Evolutionary conservation across 192 early-diverging fungal species (phyloP).

Genomic region (Gamsiella multidivaricata): DNA sequence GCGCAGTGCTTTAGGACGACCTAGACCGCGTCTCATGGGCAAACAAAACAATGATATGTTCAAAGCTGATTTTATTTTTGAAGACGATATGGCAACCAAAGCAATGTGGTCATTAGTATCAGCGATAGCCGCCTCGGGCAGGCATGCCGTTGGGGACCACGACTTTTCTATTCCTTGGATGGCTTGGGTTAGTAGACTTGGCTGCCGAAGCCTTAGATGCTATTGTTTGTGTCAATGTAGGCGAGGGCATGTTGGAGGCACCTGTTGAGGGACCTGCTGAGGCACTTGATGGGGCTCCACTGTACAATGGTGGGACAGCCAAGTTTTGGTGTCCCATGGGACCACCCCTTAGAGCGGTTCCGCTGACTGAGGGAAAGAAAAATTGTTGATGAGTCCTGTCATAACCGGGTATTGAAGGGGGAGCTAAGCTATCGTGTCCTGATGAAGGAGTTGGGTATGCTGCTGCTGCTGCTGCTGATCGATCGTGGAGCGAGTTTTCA

Average conservation of each 20-base stretch:
- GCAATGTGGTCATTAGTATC: too few species aligned
- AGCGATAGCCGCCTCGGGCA: not conserved
- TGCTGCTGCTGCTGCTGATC: too few species aligned
- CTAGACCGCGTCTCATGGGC: too few species aligned
- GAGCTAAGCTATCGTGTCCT: slow-evolving; percentile 12
- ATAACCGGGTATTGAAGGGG: slow-evolving; percentile 2
- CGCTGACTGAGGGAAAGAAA: too few species aligned
- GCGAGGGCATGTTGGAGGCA: slow-evolving; percentile 3
- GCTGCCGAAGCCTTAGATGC: not conserved
- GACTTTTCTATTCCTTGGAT: not conserved
- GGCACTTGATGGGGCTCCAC: not conserved
- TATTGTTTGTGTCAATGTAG: not conserved
- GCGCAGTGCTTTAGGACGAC: too few species aligned
- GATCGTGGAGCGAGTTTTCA: slow-evolving; percentile 11
- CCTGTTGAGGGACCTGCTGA: too few species aligned
- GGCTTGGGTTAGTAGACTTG: not conserved
- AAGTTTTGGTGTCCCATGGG: not conserved
- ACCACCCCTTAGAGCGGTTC: not conserved
- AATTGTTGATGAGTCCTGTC: too few species aligned
- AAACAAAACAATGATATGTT: too few species aligned
- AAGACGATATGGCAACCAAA: too few species aligned
- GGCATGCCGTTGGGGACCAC: slow-evolving; percentile 12
- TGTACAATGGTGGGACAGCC: not conserved
- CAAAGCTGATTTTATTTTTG: too few species aligned
- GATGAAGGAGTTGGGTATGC: not conserved